phyloP scores from a whole-genome alignment of 805 yeast genomes.

The Teunomyces cretensis region DNA sequence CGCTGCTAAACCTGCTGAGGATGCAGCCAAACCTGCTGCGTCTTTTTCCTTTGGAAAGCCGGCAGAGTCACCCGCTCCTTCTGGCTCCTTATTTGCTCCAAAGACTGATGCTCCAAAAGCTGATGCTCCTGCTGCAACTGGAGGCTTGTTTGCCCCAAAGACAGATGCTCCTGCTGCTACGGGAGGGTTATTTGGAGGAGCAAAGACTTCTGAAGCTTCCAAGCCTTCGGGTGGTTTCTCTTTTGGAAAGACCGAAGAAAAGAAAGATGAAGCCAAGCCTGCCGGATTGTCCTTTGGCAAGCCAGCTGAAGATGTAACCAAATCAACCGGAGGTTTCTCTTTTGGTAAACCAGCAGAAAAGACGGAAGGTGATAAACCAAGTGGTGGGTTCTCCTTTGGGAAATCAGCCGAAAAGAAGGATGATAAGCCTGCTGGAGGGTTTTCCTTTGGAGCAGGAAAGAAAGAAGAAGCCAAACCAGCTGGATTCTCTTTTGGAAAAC shows the following conservation, averaged over 20 bases:
- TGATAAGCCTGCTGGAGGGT: conserved; percentile 7
- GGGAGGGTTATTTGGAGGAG: not conserved
- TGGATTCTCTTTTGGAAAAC: conserved; percentile 16
- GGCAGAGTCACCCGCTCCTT: not conserved
- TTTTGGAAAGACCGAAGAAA: conserved; percentile 12
- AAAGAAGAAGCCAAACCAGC: conserved; percentile 4
- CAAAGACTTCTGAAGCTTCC: not conserved
- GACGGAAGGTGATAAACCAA: conserved; percentile 10
- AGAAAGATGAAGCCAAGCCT: conserved; percentile 12
- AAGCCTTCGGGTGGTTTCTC: not conserved
- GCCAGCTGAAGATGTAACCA: not conserved
- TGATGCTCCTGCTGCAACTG: conserved; percentile 10
- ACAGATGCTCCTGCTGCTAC: not conserved
- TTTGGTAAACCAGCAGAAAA: conserved; percentile 12
- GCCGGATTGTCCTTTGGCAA: conserved; percentile 13
- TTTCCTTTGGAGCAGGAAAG: conserved; percentile 8
- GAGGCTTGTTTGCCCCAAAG: conserved; percentile 15
- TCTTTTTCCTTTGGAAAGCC: conserved; percentile 26
- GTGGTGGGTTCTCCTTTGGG: conserved; percentile 6
- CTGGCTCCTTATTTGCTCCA: not conserved
- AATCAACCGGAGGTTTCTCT: conserved; percentile 1
- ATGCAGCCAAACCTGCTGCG: not conserved
- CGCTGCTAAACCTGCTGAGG: not conserved
- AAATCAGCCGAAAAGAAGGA: conserved; percentile 6
- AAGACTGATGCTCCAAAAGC: not conserved